Base-by-base conservation (phyloP, 2,329 filamentous ascomycete genomes). In the Paraphaeosphaeria minitans region DNA sequence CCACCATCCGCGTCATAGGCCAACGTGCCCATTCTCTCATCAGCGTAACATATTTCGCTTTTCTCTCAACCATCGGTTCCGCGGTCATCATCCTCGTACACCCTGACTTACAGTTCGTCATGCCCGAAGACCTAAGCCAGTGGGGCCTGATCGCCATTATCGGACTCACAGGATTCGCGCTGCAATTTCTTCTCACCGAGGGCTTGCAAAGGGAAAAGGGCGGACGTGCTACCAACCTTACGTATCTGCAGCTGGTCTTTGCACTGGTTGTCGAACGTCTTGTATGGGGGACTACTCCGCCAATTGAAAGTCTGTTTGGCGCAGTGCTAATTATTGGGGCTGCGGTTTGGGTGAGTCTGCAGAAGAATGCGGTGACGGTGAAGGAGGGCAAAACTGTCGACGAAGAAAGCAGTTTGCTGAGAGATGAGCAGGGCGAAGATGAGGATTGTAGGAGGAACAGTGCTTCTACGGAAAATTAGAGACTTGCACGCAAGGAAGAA, bases 141-240 rank as follows among this genome's bases (percentile, higher is more conserved):
- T 93, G 90, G 89, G 72, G 78, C 0, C 80, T 93, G n/a, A 79
- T 96, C 12, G 56, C 87, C 0, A 82, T 87, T 24, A 80, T 96
- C 13, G 90, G 89, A 0, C 65, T 86, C 0, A 87, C 88, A 56
- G 93, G 92, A 0, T 93, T 96, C 70, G 72, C 89, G 29, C 88
- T 93, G 83, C 93, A 96, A 81, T 91, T 92, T 66, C 80, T 95
- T 21, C 79, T 95, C 14, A 95, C 92, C 0, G 84, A 86, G 2
- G 92, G 91, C 0, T 78, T 97, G 55, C 81, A 88, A 19, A 85
- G 88, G 60, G 89, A 92, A 69, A 88, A 88, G 63, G 83, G 82
- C 1, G 77, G 79, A 1, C 78, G 84, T 35, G 86, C 85, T 2
- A 88, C 85, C 0, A 86, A 85, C 57, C 85, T 89, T 83, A 79